Evolutionary conservation across 805 yeast species (phyloP).

Genomic region (Ogataea henricii): DNA sequence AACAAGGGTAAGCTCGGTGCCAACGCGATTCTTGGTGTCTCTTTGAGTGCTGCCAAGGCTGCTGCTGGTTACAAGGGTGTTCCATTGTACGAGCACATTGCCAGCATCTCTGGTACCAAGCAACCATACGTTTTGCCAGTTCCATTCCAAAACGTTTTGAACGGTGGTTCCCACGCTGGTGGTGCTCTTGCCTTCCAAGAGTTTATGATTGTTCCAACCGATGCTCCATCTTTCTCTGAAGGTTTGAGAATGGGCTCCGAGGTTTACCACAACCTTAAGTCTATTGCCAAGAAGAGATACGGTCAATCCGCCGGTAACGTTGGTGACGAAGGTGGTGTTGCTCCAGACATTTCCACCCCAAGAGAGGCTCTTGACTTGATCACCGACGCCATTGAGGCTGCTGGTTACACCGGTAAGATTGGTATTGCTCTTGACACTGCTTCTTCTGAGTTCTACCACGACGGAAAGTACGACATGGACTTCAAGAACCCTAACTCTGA

Average conservation of each 20-base stretch:
- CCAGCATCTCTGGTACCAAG: constrained; percentile 75
- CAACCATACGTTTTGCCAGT: constrained; percentile 94
- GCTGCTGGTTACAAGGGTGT: constrained; percentile 95
- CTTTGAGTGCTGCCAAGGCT: constrained; percentile 95
- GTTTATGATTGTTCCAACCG: constrained; percentile 98
- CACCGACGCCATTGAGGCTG: constrained; percentile 81
- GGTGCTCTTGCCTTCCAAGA: constrained; percentile 99
- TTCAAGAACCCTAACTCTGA: constrained; percentile 97
- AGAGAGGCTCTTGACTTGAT: constrained; percentile 97
- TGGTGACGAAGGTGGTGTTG: constrained; percentile 99
- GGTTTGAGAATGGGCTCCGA: constrained; percentile 97
- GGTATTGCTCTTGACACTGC: constrained; percentile 95
- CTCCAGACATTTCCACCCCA: constrained; percentile 94
- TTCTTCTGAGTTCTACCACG: constrained; percentile 96
- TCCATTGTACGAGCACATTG: constrained; percentile 91
- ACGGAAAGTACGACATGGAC: constrained; percentile 96
- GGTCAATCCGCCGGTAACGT: constrained; percentile 99
- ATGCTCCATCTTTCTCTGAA: constrained; percentile 87
- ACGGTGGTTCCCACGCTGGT: constrained; percentile 99
- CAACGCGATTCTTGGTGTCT: constrained; percentile 97
- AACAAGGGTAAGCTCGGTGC: constrained; percentile 98
- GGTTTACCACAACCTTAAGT: constrained; percentile 96
- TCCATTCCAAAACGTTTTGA: constrained; percentile 97
- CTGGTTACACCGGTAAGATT: constrained; percentile 94
- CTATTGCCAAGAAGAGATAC: constrained; percentile 90